Evolutionary conservation across 768 basidiomycete genomes (phyloP).

Genomic region (Pleurotus platypus): DNA sequence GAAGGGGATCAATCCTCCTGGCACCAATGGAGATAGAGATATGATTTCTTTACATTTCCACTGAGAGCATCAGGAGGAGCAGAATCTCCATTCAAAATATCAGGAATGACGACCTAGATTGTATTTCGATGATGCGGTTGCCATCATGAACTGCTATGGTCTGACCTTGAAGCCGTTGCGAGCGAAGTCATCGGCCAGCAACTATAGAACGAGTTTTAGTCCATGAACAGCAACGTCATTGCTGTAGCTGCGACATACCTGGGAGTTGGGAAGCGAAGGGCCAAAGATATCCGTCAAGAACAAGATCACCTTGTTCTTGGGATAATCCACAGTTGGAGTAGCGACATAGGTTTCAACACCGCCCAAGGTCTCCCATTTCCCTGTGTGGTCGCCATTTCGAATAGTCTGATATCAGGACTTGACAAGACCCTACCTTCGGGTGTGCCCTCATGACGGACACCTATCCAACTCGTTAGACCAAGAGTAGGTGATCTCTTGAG

Average conservation of each 20-base stretch:
- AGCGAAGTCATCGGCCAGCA: constrained; percentile 40
- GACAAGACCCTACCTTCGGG: constrained; percentile 23
- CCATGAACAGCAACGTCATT: not conserved
- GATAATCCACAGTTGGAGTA: constrained; percentile 33
- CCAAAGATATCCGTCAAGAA: constrained; percentile 42
- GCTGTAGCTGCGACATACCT: constrained; percentile 8
- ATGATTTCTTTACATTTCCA: constrained; percentile 21
- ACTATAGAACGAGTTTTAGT: constrained; percentile 16
- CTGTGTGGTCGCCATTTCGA: constrained; percentile 17
- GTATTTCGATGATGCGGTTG: not conserved
- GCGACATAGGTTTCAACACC: constrained; percentile 39
- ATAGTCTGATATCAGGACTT: not conserved
- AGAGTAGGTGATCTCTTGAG: not conserved
- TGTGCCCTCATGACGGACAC: constrained; percentile 34
- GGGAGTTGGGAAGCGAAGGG: constrained; percentile 26
- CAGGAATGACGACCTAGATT: constrained; percentile 33
- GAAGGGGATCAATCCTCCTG: not conserved
- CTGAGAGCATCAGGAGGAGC: constrained; percentile 31
- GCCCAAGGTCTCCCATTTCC: constrained; percentile 30
- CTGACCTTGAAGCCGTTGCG: constrained; percentile 41
- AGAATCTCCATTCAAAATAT: constrained; percentile 40
- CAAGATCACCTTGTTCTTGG: constrained; percentile 44
- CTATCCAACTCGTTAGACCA: constrained; percentile 11
- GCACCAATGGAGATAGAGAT: not conserved
- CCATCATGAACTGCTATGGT: not conserved